Percentiles rank a stretch among this genome's conserved stretches.
Conservation (phyloP, 805 yeast species). For the Spathaspora girioi region DNA sequence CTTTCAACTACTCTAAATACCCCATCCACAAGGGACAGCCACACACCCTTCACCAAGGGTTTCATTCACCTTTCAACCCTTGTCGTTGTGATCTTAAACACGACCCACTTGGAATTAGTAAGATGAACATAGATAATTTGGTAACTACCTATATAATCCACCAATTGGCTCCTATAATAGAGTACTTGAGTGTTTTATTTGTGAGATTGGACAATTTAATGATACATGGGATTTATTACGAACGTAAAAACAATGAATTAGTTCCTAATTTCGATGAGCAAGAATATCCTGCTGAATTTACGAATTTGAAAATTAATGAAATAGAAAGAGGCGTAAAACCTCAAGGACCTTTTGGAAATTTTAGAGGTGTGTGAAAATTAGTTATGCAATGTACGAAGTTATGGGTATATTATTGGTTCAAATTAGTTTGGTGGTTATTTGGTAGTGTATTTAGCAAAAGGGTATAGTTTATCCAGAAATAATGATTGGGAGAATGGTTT, state of each 20-base stretch:
- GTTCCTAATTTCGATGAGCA: constrained; percentile 24
- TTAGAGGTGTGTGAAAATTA: constrained; percentile 6
- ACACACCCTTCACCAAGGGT: constrained; percentile 28
- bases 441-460: background rate
- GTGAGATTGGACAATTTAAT: constrained; percentile 23
- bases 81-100: constrained; percentile 20
- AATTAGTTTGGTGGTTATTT: background rate
- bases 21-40: constrained; percentile 35
- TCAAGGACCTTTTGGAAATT: constrained; percentile 16
- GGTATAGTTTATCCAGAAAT: background rate
- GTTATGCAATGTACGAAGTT: background rate
- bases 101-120: constrained; percentile 22
- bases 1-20: constrained; percentile 19
- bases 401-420: background rate
- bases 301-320: constrained; percentile 7
- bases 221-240: constrained; percentile 35
- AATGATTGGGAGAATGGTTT: no score
- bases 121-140: constrained; percentile 26
- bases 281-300: constrained; percentile 23
- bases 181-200: constrained; percentile 21
- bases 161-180: constrained; percentile 29
- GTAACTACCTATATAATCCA: constrained; percentile 32
- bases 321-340: constrained; percentile 8
- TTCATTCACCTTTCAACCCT: constrained; percentile 14
- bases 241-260: constrained; percentile 11